Evolutionary conservation across 805 yeast genomes (phyloP), one percentile per base, ranked within the genome.

Genomic region (Ogataea dorogensis): DNA sequence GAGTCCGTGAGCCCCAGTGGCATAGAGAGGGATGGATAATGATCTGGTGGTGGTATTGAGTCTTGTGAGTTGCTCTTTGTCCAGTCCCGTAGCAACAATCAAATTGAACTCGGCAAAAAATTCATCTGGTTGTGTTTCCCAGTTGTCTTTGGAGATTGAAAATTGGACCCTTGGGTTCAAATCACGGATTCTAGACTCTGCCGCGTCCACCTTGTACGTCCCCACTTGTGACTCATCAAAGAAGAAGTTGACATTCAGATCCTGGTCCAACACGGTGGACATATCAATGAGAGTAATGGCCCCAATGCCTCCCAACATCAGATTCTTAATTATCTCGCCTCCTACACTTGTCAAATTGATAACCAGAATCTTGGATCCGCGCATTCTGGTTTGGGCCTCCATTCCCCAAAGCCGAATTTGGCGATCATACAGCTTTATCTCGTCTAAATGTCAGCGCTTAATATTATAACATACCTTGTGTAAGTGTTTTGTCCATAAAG

Each of bases 391-490:
- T 58, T 91, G 98, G 3, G 97, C 95, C 20, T 85, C 94, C 55
- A 93, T 68, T 2, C 98, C 98, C 98, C 98, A 91, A 14, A 91
- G 70, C 44, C 98, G 66, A 45, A 91, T 89, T 61, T 91, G 98
- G 41, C 98, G 75, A 61, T 91, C 98, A 56, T 91, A 91, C 15
- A 91, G 71, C 1, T 94, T 96, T 40, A 89, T 77, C 56, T 89
- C 97, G 51, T 88, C 96, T 61, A 34, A 13, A 14, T 8, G 33
- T 37, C 17, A 39, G 40, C 23, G 31, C 2, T 7, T 6, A 9
- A 5, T 4, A 4, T 3, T 23, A 7, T 12, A 3, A 40, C 49
- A 17, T 24, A 45, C 49, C 47, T 33, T 47, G 36, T n/a, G 46
- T 46, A 17, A 46, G 17, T 9, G 37, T 16, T 17, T 31, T 31